phyloP scores from a whole-genome alignment of 2,329 filamentous ascomycete species.

The Myriosclerotinia duriaeana region DNA sequence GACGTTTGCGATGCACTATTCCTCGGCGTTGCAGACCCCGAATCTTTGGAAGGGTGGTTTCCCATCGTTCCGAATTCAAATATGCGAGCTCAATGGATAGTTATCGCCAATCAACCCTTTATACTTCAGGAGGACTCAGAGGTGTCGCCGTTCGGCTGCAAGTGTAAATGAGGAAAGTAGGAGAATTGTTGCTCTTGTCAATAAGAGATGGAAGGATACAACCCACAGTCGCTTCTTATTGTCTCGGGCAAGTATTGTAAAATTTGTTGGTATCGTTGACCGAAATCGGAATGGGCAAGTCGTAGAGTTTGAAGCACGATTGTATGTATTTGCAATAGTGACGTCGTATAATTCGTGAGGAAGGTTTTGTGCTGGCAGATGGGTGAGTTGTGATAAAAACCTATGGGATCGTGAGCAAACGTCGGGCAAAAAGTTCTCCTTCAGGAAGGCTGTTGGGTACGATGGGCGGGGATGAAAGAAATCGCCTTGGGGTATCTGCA shows the following conservation, averaged over 20 bases:
- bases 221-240: not conserved
- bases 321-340: not conserved
- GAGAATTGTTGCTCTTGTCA: not conserved
- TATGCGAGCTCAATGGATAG: not conserved
- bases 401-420: conserved; percentile 2
- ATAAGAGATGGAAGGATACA: not conserved
- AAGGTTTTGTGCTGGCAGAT: not conserved
- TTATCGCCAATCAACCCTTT: not conserved
- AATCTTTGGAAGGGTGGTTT: conserved; percentile 63
- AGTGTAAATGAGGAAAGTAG: not conserved
- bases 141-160: conserved; percentile 4
- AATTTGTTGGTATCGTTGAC: not conserved
- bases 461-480: conserved; percentile 5
- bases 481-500: not conserved
- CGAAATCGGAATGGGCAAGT: not conserved
- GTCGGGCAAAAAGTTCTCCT: not conserved
- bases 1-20: conserved; percentile 37
- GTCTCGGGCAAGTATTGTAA: not conserved
- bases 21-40: conserved; percentile 37
- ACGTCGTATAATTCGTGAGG: not conserved
- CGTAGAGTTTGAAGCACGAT: not conserved
- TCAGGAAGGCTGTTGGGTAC: not conserved
- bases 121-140: not conserved
- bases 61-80: conserved; percentile 55
- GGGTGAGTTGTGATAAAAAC: not conserved